These are phyloP conservation scores for Fusarium albosuccineum DNA, from an alignment of 2,329 filamentous ascomycete genomes.

Conservation along the genomic window DNA sequence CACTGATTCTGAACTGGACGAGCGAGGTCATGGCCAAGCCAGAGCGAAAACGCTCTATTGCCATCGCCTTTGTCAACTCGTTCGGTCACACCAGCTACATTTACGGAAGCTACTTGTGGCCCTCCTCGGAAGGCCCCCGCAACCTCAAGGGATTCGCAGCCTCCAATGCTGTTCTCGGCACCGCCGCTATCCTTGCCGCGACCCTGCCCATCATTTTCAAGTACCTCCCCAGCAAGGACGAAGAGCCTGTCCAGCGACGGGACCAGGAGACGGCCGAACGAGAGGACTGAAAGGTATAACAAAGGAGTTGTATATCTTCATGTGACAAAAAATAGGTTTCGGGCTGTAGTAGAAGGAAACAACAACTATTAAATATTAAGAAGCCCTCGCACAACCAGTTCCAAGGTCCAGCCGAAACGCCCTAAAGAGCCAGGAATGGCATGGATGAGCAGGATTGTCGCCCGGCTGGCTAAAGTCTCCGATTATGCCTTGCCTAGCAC, in stretches of 20 bases:
- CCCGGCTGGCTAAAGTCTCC: no score
- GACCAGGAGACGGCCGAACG: conserved; percentile 1
- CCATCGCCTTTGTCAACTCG: conserved; percentile 27
- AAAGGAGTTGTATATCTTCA: background rate
- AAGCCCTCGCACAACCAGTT: no score
- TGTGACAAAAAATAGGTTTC: background rate
- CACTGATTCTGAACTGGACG: conserved; percentile 27
- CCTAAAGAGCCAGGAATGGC: no score
- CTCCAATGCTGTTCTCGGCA: background rate
- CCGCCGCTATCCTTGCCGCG: background rate
- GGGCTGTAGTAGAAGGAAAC: no score
- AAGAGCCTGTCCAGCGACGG: background rate
- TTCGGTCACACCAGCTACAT: conserved; percentile 26
- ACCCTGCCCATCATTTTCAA: background rate
- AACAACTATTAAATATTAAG: no score
- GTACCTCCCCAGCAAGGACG: background rate
- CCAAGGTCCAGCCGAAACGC: no score
- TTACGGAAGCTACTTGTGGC: conserved; percentile 28
- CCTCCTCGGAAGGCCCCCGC: background rate
- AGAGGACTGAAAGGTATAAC: background rate
- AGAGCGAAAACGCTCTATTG: conserved; percentile 22
- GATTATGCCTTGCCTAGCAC: no score
- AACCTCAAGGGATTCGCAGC: conserved; percentile 5
- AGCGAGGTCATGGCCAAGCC: conserved; percentile 22
- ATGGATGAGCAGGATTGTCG: no score